A percentile compares a stretch with the other conserved stretches of the same genome.
phyloP scores from a whole-genome alignment of 2,329 filamentous ascomycete species.

The Botrytis pseudocinerea region DNA sequence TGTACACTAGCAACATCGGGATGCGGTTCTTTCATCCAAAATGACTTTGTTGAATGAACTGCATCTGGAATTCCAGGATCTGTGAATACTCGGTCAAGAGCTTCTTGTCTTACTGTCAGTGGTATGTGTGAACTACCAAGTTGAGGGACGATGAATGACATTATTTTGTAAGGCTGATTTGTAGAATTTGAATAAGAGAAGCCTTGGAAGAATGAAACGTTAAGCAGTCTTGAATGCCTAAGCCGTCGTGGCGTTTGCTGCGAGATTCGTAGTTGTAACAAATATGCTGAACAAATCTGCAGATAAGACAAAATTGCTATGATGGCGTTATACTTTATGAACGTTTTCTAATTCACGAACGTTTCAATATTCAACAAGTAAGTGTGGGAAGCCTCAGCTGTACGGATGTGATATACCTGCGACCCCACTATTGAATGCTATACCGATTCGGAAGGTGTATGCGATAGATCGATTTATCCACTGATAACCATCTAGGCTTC shows the following conservation, averaged over 20 bases:
- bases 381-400: not conserved
- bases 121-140: slow-evolving; percentile 10
- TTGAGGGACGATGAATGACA: slow-evolving; percentile 9
- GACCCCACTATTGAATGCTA: not conserved
- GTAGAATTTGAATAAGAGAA: not conserved
- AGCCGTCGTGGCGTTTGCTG: not conserved
- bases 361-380: not conserved
- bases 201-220: not conserved
- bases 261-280: not conserved
- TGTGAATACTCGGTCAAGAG: slow-evolving; percentile 7
- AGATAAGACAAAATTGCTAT: not conserved
- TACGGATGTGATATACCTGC: not conserved
- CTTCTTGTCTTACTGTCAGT: slow-evolving; percentile 7
- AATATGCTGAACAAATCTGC: not conserved
- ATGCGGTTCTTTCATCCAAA: slow-evolving; percentile 19
- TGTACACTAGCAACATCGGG: slow-evolving; percentile 1
- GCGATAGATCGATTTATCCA: not conserved
- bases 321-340: not conserved
- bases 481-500: not conserved
- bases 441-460: slow-evolving; percentile 12
- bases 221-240: not conserved
- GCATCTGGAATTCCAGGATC: slow-evolving; percentile 18
- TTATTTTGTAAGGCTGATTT: not conserved
- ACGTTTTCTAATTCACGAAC: not conserved
- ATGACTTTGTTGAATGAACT: not conserved